Evolutionary conservation across 2,329 filamentous ascomycete species (phyloP).

Genomic region (Moelleriella libera): DNA sequence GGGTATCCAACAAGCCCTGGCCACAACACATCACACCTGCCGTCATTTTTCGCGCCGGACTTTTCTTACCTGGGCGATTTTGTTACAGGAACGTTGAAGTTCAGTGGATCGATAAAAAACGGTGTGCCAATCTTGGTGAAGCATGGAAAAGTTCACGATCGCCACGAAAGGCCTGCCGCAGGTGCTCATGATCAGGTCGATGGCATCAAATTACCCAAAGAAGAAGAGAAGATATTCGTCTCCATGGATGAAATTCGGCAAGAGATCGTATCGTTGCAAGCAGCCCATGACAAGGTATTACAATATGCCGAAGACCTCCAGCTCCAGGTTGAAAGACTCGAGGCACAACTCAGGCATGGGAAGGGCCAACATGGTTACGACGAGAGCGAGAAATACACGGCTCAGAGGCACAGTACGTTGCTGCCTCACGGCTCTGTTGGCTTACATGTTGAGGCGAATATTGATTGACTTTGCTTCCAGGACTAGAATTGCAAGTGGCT

Average conservation of each 20-base stretch:
- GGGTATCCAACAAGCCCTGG: conserved; percentile 17
- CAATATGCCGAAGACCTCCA: conserved; percentile 39
- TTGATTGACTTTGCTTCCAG: conserved; percentile 15
- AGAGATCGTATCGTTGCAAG: conserved; percentile 39
- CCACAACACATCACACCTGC: conserved; percentile 26
- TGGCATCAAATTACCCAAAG: conserved; percentile 32
- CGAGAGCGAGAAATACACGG: conserved; percentile 27
- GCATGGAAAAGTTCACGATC: conserved; percentile 35
- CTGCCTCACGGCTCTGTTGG: neutral
- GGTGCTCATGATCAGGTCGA: conserved; percentile 33
- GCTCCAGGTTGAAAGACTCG: conserved; percentile 34
- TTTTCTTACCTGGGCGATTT: conserved; percentile 42
- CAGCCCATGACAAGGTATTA: conserved; percentile 41
- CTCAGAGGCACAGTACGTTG: conserved; percentile 42
- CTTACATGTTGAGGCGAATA: neutral
- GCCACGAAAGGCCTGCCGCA: conserved; percentile 16
- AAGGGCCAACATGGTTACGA: conserved; percentile 28
- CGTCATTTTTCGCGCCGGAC: conserved; percentile 40
- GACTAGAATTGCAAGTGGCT: conserved; percentile 44
- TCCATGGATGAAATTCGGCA: conserved; percentile 48
- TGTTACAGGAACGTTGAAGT: conserved; percentile 37
- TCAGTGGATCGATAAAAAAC: conserved; percentile 34
- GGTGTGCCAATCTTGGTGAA: conserved; percentile 43
- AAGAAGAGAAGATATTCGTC: conserved; percentile 44
- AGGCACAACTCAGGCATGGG: conserved; percentile 31